A percentile compares a stretch with the other conserved stretches of the same genome.
These are phyloP conservation scores for Picea glauca DNA, from an alignment of 75 land plant genomes.

Conservation along the genomic window DNA sequence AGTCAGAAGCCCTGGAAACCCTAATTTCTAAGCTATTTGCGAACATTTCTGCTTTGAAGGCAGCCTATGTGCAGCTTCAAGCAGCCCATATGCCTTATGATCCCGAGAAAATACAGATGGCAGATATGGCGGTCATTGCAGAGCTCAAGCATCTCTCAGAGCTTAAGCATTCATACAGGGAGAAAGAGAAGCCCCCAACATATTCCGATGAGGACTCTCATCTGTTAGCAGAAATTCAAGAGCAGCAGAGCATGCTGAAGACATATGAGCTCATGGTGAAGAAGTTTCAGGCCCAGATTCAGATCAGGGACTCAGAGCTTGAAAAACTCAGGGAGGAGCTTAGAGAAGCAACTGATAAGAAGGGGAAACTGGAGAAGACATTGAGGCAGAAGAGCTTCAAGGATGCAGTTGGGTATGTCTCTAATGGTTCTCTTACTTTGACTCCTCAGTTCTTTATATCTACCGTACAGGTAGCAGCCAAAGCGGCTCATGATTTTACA, in stretches of 20 bases:
- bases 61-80: conserved; percentile 75
- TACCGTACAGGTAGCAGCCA: conserved; percentile 50
- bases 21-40: conserved; percentile 56
- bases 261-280: conserved; percentile 76
- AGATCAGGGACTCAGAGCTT: conserved; percentile 57
- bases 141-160: conserved; percentile 77
- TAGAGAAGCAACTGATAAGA: conserved; percentile 40
- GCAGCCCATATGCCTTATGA: conserved; percentile 82
- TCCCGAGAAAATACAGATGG: conserved; percentile 73
- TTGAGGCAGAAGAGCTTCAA: conserved; percentile 55
- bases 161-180: conserved; percentile 72
- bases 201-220: conserved; percentile 55
- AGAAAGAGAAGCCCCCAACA: conserved; percentile 36
- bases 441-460: conserved; percentile 53
- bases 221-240: conserved; percentile 60
- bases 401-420: conserved; percentile 24
- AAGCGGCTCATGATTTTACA: conserved; percentile 69
- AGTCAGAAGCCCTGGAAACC: conserved; percentile 54
- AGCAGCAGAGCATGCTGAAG: conserved; percentile 62
- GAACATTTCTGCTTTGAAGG: conserved; percentile 67
- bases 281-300: conserved; percentile 72
- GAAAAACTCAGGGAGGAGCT: conserved; percentile 48
- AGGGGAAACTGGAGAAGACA: conserved; percentile 60
- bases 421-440: conserved; percentile 2
- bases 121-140: conserved; percentile 69